A percentile compares a stretch with the other conserved stretches of the same genome.
Conservation (phyloP, 1,139 yeast species). For the Yamadazyma epiphylla region DNA sequence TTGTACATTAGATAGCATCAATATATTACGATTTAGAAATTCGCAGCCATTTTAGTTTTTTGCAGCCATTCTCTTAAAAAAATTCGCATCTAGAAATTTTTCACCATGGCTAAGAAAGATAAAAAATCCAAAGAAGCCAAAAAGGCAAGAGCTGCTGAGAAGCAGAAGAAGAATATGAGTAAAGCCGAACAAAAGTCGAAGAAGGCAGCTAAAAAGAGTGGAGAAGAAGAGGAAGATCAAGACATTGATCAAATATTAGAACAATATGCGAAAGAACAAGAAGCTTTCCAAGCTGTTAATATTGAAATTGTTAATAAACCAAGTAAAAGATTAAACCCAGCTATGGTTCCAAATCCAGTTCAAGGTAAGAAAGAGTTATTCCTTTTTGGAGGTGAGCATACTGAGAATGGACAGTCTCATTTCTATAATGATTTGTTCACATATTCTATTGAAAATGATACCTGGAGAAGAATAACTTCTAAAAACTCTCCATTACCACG, state of each 20-base stretch:
- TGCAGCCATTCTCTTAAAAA: too few species aligned
- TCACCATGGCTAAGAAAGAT: constrained; percentile 73
- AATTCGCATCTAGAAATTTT: constrained; percentile 1
- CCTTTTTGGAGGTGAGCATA: constrained; percentile 85
- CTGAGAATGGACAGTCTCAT: constrained; percentile 52
- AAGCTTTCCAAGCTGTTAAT: constrained; percentile 66
- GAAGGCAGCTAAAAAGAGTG: constrained; percentile 70
- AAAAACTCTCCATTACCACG: constrained; percentile 90
- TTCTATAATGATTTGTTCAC: constrained; percentile 81
- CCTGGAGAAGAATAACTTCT: constrained; percentile 76
- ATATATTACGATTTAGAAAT: too few species aligned
- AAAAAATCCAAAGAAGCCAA: constrained; percentile 87
- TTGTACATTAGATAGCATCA: constrained; percentile 9
- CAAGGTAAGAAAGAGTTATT: constrained; percentile 76
- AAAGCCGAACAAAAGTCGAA: constrained; percentile 75
- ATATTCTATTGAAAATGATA: constrained; percentile 72
- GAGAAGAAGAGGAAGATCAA: constrained; percentile 80
- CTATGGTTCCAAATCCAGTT: constrained; percentile 72
- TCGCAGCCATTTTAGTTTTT: too few species aligned
- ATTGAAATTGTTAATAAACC: constrained; percentile 60
- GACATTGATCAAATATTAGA: constrained; percentile 84
- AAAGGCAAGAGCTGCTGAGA: constrained; percentile 84
- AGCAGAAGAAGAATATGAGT: constrained; percentile 67
- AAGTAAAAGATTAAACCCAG: constrained; percentile 63
- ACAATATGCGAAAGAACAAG: constrained; percentile 77